Base-by-base conservation (phyloP, 2,329 filamentous ascomycete species). In the Paramyrothecium sp. region DNA sequence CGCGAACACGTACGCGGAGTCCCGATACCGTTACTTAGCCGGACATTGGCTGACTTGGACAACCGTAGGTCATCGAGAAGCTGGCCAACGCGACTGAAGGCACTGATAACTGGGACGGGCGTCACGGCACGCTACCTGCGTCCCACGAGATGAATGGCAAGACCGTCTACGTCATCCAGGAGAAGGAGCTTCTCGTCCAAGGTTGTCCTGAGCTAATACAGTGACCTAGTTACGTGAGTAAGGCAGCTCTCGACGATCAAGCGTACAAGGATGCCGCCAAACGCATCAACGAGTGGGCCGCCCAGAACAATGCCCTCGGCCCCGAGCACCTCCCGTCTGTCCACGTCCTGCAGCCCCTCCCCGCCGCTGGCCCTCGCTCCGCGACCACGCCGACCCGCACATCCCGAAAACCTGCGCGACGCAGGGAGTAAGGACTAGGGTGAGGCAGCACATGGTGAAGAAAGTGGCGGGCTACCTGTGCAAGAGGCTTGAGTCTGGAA, bases 91-190 rank as follows among this genome's bases (percentile, higher is more conserved):
- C 33, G 33, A 16, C 33, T 10, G 16, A 38, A 16, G 16, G 8
- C 16, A 16, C 33, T 16, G 10, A 38, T 8, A 16, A 38, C 33
- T 10, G 16, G 10, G n/a, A n/a, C n/a, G n/a, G n/a, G n/a, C n/a
- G n/a, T n/a, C n/a, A n/a, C n/a, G n/a, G 22, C 70, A 71, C 53
- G 61, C 63, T 22, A 57, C 63, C 20, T 58, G 62, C n/a, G 20
- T 68, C 4, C 66, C 67, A 3, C 64, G 66, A 17, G 65, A 69
- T 21, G 60, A 67, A 66, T 23, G 56, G 51, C 22, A 68, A 60
- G 38, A 64, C 65, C 0, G 57, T 70, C 13, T 70, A 64, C 53
- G 60, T 63, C 10, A 26, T 69, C 12, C 66, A 70, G 53, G 63
- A 67, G 67, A 68, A 59, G 53, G 63, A 59, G 17, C 2, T 12